Evolutionary conservation across 1,284 basidiomycete species (phyloP).

Genomic region (Rhodotorula sp.): DNA sequence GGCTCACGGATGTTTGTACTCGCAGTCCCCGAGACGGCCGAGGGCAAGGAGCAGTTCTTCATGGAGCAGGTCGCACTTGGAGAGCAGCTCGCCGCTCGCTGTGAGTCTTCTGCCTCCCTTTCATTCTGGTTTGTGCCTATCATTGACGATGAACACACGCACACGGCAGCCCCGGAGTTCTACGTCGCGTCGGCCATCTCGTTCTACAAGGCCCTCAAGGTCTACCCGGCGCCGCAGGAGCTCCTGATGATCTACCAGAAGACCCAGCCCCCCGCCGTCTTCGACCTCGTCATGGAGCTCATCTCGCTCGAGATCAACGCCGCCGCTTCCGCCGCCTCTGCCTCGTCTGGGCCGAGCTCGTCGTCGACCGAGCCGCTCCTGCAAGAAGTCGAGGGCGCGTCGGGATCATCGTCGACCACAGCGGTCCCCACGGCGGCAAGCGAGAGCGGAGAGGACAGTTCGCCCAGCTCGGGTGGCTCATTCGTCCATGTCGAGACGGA

Average conservation of each 20-base stretch:
- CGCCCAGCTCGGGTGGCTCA: constrained; percentile 9
- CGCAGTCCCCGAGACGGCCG: constrained; percentile 35
- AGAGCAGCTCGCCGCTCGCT: constrained; percentile 76
- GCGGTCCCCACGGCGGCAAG: background rate
- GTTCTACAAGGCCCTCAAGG: constrained; percentile 90
- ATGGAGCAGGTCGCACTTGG: constrained; percentile 84
- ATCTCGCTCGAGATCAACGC: constrained; percentile 72
- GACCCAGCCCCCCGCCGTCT: constrained; percentile 80
- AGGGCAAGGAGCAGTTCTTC: constrained; percentile 75
- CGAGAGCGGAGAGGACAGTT: constrained; percentile 1
- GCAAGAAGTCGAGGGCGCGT: constrained; percentile 18
- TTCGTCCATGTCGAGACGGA: constrained; percentile 36
- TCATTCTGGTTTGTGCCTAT: background rate
- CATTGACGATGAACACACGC: background rate
- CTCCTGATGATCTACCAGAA: constrained; percentile 71
- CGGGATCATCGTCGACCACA: too few relatives aligned
- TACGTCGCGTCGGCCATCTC: constrained; percentile 77
- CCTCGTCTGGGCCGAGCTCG: constrained; percentile 2
- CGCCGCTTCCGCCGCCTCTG: constrained; percentile 51
- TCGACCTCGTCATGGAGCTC: constrained; percentile 86
- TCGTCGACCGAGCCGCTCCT: constrained; percentile 18
- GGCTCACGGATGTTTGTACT: background rate
- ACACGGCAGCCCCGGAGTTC: constrained; percentile 64
- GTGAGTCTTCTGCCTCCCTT: constrained; percentile 52
- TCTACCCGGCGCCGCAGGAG: constrained; percentile 65